These are phyloP conservation scores for Ceratobasidium papillatum DNA, from an alignment of 1,284 basidiomycete genomes.

Conservation along the genomic window DNA sequence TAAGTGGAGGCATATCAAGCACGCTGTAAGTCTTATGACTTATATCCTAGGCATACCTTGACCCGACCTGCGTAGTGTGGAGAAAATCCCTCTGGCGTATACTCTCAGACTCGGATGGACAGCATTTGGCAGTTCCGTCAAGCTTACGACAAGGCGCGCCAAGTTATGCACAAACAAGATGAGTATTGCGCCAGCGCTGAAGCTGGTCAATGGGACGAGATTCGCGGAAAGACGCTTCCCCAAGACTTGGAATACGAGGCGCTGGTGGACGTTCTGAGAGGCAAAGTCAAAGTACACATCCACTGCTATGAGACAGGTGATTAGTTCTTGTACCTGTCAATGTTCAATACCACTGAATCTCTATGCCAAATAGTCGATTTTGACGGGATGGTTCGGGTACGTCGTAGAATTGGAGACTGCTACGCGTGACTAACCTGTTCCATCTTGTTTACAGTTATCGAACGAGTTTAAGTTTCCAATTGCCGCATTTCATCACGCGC, in stretches of 20 bases:
- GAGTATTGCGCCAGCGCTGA: conserved; percentile 68
- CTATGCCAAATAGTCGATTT: conserved; percentile 63
- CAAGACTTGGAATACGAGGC: conserved; percentile 84
- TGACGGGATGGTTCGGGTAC: conserved; percentile 74
- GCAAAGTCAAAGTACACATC: conserved; percentile 78
- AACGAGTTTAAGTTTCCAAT: conserved; percentile 87
- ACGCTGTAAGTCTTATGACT: conserved; percentile 46
- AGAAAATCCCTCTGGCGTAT: conserved; percentile 52
- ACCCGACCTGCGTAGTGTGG: conserved; percentile 45
- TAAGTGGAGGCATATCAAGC: conserved; percentile 42
- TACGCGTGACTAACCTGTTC: conserved; percentile 36
- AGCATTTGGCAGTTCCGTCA: conserved; percentile 63
- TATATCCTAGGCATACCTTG: neutral
- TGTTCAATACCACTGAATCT: conserved; percentile 46
- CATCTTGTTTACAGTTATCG: conserved; percentile 62
- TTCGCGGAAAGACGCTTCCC: conserved; percentile 65
- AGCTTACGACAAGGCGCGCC: conserved; percentile 74
- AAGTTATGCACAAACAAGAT: conserved; percentile 79
- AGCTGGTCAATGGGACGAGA: conserved; percentile 52
- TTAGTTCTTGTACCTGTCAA: conserved; percentile 44
- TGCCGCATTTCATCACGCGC: conserved; percentile 86
- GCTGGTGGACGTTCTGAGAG: conserved; percentile 85
- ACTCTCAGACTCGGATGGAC: conserved; percentile 60
- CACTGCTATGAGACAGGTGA: conserved; percentile 68
- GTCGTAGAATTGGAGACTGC: conserved; percentile 48